These are phyloP conservation scores for Didymella keratinophila DNA, from an alignment of 2,329 filamentous ascomycete species.

Conservation along the genomic window DNA sequence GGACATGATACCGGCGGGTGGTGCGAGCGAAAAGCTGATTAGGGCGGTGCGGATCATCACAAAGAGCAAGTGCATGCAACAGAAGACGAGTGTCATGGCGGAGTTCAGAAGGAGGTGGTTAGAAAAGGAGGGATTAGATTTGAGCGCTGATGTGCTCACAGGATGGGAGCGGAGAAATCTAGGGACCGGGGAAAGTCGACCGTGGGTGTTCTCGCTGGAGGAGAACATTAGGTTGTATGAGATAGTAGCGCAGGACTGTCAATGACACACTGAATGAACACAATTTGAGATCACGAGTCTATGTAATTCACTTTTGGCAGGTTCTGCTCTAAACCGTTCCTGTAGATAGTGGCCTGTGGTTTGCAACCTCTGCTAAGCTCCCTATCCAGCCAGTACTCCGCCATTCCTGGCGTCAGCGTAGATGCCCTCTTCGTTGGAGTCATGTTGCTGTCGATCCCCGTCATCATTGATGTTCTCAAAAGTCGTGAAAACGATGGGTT, in stretches of 20 bases:
- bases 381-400: too few relatives aligned
- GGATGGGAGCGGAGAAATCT: constrained; percentile 8
- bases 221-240: constrained; percentile 16
- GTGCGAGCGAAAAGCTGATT: constrained; percentile 10
- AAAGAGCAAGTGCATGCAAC: constrained; percentile 16
- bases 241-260: constrained; percentile 13
- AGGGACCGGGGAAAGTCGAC: background rate
- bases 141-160: constrained; percentile 12
- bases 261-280: background rate
- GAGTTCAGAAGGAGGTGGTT: constrained; percentile 16
- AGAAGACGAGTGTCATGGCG: constrained; percentile 18
- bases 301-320: too few relatives aligned
- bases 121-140: constrained; percentile 7
- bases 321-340: too few relatives aligned
- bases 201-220: constrained; percentile 15
- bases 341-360: too few relatives aligned
- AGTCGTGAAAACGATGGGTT: too few relatives aligned
- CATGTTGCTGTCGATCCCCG: too few relatives aligned
- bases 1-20: constrained; percentile 7
- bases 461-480: too few relatives aligned
- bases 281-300: background rate
- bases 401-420: too few relatives aligned
- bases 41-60: constrained; percentile 15
- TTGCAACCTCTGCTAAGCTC: too few relatives aligned
- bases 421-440: too few relatives aligned